Base-by-base conservation (phyloP, 2,329 filamentous ascomycete species). In the Ophiostoma sp. region DNA sequence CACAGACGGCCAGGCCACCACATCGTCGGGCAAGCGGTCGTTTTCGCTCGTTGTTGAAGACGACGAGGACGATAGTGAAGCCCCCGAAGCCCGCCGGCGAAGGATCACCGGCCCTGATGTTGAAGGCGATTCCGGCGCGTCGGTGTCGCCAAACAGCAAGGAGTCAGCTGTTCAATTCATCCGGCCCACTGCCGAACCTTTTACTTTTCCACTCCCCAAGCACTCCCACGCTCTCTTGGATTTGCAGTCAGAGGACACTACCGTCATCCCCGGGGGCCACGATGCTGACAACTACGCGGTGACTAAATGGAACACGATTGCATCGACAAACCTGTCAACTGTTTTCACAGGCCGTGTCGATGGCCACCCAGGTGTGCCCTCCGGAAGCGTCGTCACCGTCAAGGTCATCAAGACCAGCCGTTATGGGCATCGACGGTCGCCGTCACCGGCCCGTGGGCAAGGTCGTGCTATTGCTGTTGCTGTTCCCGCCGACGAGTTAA, bases 401-500 rank as follows among this genome's bases (percentile, higher is more conserved):
- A 88, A 88, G 74, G 85, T 88, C 1, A 83, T 88, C 73, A 87
- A 87, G 77, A 87, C 86, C 1, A 78, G 81, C 6, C 76, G 81
- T 3, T 74, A 80, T 39, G 74, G 79, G 41, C 71, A 72, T 1
- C 65, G 20, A 10, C 6, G 52, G n/a, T 17, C 54, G 27, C 39
- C 41, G 39, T 52, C 41, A 3, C 15, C 27, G 3, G 66, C 10
- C 15, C 23, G 15, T 8, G 7, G 35, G 5, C 27, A 35, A 2
- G 31, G 15, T 13, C 10, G 31, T 35, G 80, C 79, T 57, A 72
- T 79, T 2, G 77, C 79, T 67, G 27, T 31, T 3, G 31, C 44
- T 4, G 67, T 52, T 4, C 52, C 31, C 2, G 80, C 79, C 60
- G 73, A 79, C 3, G 77, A 80, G 67, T 76, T 80, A 62, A 84